Base-by-base conservation (phyloP, 108 stramenopile species). In the Mayamaea pseudoterrestris region DNA sequence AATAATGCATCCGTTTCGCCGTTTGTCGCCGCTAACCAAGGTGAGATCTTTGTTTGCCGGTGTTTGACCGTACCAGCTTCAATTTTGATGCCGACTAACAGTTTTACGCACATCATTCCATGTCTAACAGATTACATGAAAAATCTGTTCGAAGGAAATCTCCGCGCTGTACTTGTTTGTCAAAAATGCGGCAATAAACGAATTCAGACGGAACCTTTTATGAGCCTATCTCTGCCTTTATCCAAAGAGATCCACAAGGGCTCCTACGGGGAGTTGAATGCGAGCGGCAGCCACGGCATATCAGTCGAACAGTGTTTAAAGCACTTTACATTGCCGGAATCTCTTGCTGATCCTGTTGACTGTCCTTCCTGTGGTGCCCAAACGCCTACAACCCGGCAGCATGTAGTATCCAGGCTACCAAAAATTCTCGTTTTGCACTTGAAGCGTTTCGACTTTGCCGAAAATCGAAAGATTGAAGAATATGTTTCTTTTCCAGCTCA, bases 371-470 rank as follows among this genome's bases (percentile, higher is more conserved):
- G 86, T 55, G 41, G 58, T 0, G 65, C 51, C 30, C 80, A 78
- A 35, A 77, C 73, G 0, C 36, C 42, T 11, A 72, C 75, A 17
- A 48, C 61, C 46, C 79, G 79, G 50, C 86, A 89, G 48, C 79
- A 78, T 24, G 77, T 79, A 0, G 73, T 89, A 66, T 55, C 73
- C 11, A 69, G 60, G 26, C 65, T 89, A 1, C 86, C 86, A 7
- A 58, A 63, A 30, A 56, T 83, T 11, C 66, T 89, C n/a, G 80
- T 78, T 46, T 60, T 89, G 13, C 86, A 89, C 51, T 56, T 89
- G 54, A 89, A 89, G 47, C 64, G 81, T 22, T 89, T 89, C 51
- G 74, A 89, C 63, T 61, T 78, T 16, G 60, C 70, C 11, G 59
- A 48, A 14, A 78, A 76, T 44, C 68, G 67, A 37, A 89, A 89